Conservation (phyloP, 306 rosid species). For the Dryas alaskensis region DNA sequence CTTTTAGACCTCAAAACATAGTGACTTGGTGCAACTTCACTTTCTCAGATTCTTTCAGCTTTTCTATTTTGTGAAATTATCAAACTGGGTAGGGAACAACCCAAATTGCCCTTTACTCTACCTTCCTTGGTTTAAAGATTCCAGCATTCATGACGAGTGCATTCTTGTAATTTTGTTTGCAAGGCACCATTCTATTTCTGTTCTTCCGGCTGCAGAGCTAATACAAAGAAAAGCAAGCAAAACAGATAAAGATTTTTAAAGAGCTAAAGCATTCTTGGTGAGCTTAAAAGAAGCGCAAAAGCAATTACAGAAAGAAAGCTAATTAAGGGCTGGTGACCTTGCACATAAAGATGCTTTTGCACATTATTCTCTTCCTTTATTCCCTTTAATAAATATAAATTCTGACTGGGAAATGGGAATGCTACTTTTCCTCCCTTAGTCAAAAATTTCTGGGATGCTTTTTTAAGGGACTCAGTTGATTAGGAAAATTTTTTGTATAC, state of each 20-base stretch:
- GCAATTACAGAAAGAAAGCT: slow-evolving; percentile 32
- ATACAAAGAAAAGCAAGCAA: slow-evolving; percentile 12
- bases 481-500: neutral
- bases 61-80: slow-evolving; percentile 14
- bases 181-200: slow-evolving; percentile 8
- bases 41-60: slow-evolving; percentile 40
- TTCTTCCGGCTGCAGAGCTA: slow-evolving; percentile 20
- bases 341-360: slow-evolving; percentile 47
- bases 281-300: slow-evolving; percentile 38
- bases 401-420: slow-evolving; percentile 8
- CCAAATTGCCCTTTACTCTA: slow-evolving; percentile 13
- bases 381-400: slow-evolving; percentile 22
- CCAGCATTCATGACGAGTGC: neutral
- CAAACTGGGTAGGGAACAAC: slow-evolving; percentile 2
- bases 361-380: slow-evolving; percentile 48
- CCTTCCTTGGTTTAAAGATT: slow-evolving; percentile 5
- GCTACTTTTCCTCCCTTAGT: slow-evolving; percentile 8
- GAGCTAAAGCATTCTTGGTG: slow-evolving; percentile 29
- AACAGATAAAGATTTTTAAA: slow-evolving; percentile 21
- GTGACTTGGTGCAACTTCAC: slow-evolving; percentile 20
- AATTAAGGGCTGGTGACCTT: slow-evolving; percentile 34
- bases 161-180: slow-evolving; percentile 22
- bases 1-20: slow-evolving; percentile 30
- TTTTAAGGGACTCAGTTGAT: neutral
- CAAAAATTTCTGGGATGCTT: neutral